Percentiles rank a stretch among this genome's conserved stretches.
These are phyloP conservation scores for Zychaea mexicana DNA, from an alignment of 371 early-diverging fungal genomes.

Conservation along the genomic window DNA sequence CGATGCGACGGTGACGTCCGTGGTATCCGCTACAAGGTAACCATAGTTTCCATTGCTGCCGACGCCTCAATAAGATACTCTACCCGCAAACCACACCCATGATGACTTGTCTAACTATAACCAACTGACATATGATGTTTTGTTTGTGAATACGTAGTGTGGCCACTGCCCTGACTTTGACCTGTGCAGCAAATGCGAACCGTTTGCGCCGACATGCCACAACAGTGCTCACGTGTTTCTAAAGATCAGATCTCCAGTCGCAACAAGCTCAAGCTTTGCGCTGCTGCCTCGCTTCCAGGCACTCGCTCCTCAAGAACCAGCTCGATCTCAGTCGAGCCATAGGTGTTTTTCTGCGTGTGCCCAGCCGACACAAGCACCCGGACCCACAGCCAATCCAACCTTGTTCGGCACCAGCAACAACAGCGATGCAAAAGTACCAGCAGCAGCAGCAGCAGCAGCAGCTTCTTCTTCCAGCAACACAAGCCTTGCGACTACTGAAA, in stretches of 20 bases:
- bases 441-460: not conserved
- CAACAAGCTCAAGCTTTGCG: not conserved
- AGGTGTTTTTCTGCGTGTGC: no score
- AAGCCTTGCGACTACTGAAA: not conserved
- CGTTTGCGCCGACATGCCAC: constrained; percentile 29
- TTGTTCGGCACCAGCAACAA: not conserved
- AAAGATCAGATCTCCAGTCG: constrained; percentile 46
- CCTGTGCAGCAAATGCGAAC: constrained; percentile 58
- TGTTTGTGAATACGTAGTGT: no score
- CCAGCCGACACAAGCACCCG: no score
- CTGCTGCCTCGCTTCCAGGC: constrained; percentile 13
- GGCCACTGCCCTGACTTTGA: constrained; percentile 60
- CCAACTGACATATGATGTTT: not conserved
- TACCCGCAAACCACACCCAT: no score
- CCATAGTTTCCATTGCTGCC: no score
- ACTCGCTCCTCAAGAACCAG: no score
- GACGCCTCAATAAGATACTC: no score
- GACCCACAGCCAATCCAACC: no score
- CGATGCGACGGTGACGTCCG: constrained; percentile 39
- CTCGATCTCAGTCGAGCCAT: no score
- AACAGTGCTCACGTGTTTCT: constrained; percentile 52
- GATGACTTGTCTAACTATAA: no score
- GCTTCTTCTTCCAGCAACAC: no score
- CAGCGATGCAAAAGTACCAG: not conserved
- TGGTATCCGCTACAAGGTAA: constrained; percentile 63